Base-by-base conservation (phyloP, 192 early-diverging fungal genomes). In the Pilaira anomala region DNA sequence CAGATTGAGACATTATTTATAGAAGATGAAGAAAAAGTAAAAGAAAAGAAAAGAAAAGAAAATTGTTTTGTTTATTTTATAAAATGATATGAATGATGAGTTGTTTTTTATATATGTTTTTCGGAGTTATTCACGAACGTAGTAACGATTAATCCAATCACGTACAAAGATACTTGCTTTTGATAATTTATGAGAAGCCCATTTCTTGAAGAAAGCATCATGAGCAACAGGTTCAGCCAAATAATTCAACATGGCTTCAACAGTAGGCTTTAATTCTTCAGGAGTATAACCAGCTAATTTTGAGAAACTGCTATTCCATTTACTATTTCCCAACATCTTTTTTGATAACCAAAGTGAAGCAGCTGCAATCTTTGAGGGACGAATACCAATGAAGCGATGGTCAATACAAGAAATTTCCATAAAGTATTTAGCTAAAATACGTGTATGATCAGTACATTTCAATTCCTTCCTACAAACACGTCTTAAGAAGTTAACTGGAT, bases 381-480 rank as follows among this genome's bases (percentile, higher is more conserved):
- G 62, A 30, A 65, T 83, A 21, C 61, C 54, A 40, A 99, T 72
- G 60, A 96, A 90, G 22, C 82, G 78, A 63, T 94, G 85, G 72
- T 97, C 94, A 42, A 97, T 67, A 11, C 95, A 78, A 21, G 92
- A 83, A 12, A 99, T 85, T 76, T 99, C 97, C 92, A 97, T 91
- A 46, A 97, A 80, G 63, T 95, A 99, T 76, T 99, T 97, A 24
- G 93, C 95, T 16, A 97, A 69, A 1, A 91, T 94, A 48, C 97
- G 87, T 13, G 92, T 91, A 74, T 94, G 89, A 57, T 91, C 83
- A 67, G 97, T 88, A 76, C 94, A 96, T 62, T 87, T 69, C 63
- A 9, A 9, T 24, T 96, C 95, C 24, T 89, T 91, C 77, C 94
- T 96, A 50, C 86, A 90, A 60, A 84, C 84, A 12, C 96, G 87